Evolutionary conservation across 176 grass and related monocot genomes (phyloP).

Genomic region (Rhipidocladum racemiflorum): DNA sequence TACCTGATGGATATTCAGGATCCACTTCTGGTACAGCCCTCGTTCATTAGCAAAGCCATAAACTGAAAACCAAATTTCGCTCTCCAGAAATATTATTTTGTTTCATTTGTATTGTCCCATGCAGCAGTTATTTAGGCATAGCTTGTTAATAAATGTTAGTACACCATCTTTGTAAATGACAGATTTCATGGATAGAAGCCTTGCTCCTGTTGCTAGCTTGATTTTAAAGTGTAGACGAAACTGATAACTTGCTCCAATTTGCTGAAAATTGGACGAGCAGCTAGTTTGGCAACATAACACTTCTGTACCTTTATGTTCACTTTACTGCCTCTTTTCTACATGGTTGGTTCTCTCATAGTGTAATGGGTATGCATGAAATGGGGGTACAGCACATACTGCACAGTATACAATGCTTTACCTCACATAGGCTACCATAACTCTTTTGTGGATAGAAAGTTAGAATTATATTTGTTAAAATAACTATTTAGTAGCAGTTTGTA

Average conservation of each 20-base stretch:
- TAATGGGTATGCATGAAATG: neutral
- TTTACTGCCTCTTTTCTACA: neutral
- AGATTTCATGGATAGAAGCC: neutral
- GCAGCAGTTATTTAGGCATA: neutral
- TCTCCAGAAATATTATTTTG: neutral
- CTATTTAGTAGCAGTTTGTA: conserved; percentile 8
- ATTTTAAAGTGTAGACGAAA: neutral
- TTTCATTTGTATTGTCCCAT: neutral
- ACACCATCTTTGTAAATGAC: neutral
- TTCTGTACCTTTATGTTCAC: neutral
- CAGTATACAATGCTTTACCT: neutral
- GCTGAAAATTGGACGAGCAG: neutral
- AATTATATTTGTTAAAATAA: neutral
- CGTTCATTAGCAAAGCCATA: neutral
- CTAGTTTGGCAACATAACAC: neutral
- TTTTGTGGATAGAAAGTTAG: neutral
- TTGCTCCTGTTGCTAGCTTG: neutral
- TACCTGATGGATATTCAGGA: neutral
- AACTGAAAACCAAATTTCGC: neutral
- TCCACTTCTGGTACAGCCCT: neutral
- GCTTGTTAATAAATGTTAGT: neutral
- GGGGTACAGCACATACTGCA: neutral
- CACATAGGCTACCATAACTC: neutral
- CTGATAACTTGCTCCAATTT: neutral
- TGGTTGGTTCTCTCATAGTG: neutral